Conservation (phyloP, 176 grass and related monocot genomes). For the Carex cristatella region DNA sequence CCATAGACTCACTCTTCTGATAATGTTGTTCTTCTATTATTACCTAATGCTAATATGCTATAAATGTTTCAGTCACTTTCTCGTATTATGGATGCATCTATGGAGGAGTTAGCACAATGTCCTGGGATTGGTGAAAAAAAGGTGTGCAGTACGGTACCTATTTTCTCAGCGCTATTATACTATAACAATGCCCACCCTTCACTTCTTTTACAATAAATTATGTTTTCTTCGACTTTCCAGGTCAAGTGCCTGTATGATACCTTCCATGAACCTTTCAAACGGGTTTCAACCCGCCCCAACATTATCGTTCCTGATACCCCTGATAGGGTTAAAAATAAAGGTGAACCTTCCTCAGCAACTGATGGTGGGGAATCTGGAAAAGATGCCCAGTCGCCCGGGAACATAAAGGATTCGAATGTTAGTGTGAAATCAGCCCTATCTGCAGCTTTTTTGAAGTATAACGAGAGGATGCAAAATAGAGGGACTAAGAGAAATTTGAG, state of each 20-base stretch:
- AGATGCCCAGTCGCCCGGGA: constrained; percentile 13
- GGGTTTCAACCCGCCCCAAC: constrained; percentile 31
- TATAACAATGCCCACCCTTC: not conserved
- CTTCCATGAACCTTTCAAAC: constrained; percentile 89
- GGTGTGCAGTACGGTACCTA: constrained; percentile 31
- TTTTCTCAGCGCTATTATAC: not conserved
- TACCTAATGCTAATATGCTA: not conserved
- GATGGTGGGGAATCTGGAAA: constrained; percentile 24
- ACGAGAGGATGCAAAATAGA: constrained; percentile 50
- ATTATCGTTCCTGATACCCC: constrained; percentile 56
- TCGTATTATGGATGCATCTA: constrained; percentile 89
- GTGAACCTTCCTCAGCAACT: constrained; percentile 18
- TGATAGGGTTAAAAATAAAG: constrained; percentile 39
- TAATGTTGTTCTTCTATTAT: not conserved
- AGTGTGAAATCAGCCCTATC: constrained; percentile 55
- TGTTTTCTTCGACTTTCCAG: constrained; percentile 28
- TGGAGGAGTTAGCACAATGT: constrained; percentile 85
- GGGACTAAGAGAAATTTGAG: not conserved
- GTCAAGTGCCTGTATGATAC: constrained; percentile 84
- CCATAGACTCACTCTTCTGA: no score
- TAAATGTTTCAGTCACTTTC: constrained; percentile 71
- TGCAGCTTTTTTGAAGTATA: constrained; percentile 74
- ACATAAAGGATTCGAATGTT: constrained; percentile 34
- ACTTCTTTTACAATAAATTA: constrained; percentile 1
- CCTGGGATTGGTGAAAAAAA: constrained; percentile 94